Base-by-base conservation (phyloP, 176 grass and related monocot species). In the Raddia guianensis region DNA sequence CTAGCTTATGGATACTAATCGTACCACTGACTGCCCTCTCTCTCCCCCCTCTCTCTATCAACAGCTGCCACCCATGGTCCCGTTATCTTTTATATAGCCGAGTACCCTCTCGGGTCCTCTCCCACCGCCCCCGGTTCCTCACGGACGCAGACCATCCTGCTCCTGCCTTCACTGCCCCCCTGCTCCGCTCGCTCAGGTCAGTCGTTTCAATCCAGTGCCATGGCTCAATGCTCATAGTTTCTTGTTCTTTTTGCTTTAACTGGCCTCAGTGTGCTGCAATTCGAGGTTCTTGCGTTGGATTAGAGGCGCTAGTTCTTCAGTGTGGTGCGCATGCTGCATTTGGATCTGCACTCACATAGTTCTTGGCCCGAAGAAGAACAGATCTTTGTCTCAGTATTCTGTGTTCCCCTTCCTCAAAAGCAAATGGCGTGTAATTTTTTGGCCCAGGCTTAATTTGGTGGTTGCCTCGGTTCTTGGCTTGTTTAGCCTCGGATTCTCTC, bases 1-100 rank as follows among this genome's bases (percentile, higher is more conserved):
- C 37, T 27, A 27, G 27, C 27, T 27, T 27, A 49, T 49, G 37
- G 33, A 53, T 18, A 53, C 45, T 69, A 87, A 80, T 51, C 14
- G 0, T 45, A 57, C 32, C 70, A 43, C 18, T 60, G 59, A 87
- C 27, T 27, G 27, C 27, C 11, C 16, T 5, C 77, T 8, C 77
- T 49, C 33, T 55, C 78, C 82, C 4, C 54, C 1, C 27, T 27
- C 42, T 58, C 66, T 66, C 9, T 12, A 45, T 68, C 58, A 79
- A 68, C 85, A 89, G 88, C 83, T 90, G 78, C 89, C 74, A 80
- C 81, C 78, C 64, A 84, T 79, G 81, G 35, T 66, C 66, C 66
- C 85, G 63, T 86, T 83, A 76, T 88, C 76, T 93, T 78, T 78
- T 91, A 85, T 91, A 93, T 85, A 87, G 77, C 57, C 37, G 7